These are phyloP conservation scores for Solanum sitiens DNA, from an alignment of 257 asterid genomes.

Conservation along the genomic window DNA sequence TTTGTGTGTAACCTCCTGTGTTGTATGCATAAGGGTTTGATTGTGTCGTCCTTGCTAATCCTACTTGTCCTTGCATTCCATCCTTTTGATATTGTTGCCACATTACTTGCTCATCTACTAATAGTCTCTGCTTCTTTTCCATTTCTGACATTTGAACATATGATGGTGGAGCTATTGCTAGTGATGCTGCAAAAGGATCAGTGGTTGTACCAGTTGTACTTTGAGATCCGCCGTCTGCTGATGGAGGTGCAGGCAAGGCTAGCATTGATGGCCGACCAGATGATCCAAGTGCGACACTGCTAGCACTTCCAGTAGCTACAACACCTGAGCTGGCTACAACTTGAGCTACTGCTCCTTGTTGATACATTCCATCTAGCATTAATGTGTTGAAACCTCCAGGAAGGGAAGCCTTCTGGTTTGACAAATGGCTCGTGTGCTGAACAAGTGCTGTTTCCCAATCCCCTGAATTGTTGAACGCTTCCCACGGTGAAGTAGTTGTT, in stretches of 20 bases:
- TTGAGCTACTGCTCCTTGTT: conserved; percentile 46
- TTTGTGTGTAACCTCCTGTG: conserved; percentile 36
- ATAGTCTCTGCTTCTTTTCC: conserved; percentile 74
- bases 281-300: conserved; percentile 73
- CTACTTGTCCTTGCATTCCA: conserved; percentile 77
- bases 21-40: conserved; percentile 25
- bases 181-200: conserved; percentile 72
- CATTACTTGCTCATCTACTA: conserved; percentile 63
- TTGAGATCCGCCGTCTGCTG: conserved; percentile 10
- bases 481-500: conserved; percentile 56
- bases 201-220: neutral
- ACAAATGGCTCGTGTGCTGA: conserved; percentile 58
- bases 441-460: conserved; percentile 79
- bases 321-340: conserved; percentile 51
- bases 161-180: conserved; percentile 62
- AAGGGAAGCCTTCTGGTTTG: conserved; percentile 50
- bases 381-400: conserved; percentile 59
- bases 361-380: conserved; percentile 85
- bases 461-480: conserved; percentile 55
- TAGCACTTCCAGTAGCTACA: conserved; percentile 65
- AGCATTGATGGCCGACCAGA: conserved; percentile 71
- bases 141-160: conserved; percentile 89
- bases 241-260: conserved; percentile 74
- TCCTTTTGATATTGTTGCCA: conserved; percentile 83
- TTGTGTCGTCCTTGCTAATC: conserved; percentile 25